phyloP scores from a whole-genome alignment of 2,329 filamentous ascomycete genomes.

The Claviceps pazoutovae region DNA sequence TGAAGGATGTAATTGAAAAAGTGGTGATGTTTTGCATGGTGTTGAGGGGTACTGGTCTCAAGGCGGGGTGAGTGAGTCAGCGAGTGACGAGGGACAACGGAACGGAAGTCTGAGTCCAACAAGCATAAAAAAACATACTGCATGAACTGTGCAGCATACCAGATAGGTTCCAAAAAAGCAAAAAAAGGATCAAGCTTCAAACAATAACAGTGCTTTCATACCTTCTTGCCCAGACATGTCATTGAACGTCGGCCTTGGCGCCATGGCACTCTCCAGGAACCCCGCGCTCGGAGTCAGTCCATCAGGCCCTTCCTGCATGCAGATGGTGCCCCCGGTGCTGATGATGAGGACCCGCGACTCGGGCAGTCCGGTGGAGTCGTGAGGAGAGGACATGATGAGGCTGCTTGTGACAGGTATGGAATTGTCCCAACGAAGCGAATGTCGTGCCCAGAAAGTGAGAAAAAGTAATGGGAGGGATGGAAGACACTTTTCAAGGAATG shows the following conservation, averaged over 20 bases:
- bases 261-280: conserved; percentile 72
- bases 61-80: not conserved
- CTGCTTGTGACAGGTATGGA: too few relatives aligned
- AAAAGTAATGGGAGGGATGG: too few relatives aligned
- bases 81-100: not conserved
- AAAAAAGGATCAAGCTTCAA: not conserved
- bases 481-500: too few relatives aligned
- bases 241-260: conserved; percentile 73
- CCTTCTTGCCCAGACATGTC: conserved; percentile 31
- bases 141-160: not conserved
- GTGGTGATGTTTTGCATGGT: not conserved
- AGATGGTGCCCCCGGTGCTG: conserved; percentile 83
- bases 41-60: not conserved
- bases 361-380: conserved; percentile 27
- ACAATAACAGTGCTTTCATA: not conserved
- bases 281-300: conserved; percentile 69
- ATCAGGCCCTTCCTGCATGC: conserved; percentile 71
- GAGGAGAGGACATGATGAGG: not conserved
- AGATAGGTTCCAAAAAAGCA: not conserved
- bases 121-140: too few relatives aligned
- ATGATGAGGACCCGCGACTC: conserved; percentile 79
- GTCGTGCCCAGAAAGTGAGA: too few relatives aligned
- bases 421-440: too few relatives aligned
- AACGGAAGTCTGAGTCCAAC: too few relatives aligned
- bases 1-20: too few relatives aligned